Percentiles rank a stretch among this genome's conserved stretches.
These are phyloP conservation scores for Ehretia macrophylla DNA, from an alignment of 257 asterid species.

Conservation along the genomic window DNA sequence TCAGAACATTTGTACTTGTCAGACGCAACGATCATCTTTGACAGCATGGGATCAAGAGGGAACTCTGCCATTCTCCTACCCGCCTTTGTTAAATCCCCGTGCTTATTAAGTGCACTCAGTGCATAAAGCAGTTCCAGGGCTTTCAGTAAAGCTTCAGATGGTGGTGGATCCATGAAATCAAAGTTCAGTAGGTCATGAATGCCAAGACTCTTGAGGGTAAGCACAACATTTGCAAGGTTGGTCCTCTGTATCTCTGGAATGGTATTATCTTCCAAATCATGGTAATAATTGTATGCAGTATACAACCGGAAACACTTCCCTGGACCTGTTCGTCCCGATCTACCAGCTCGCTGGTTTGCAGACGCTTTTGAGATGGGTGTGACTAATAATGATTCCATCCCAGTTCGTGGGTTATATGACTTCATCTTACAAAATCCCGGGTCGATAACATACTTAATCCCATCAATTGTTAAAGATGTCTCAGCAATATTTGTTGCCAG, in stretches of 20 bases:
- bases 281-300: slow-evolving; percentile 62
- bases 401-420: slow-evolving; percentile 86
- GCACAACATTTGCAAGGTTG: slow-evolving; percentile 85
- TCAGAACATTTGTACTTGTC: slow-evolving; percentile 80
- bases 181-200: slow-evolving; percentile 79
- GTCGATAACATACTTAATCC: slow-evolving; percentile 91
- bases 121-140: slow-evolving; percentile 90
- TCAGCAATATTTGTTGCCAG: slow-evolving; percentile 53
- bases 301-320: slow-evolving; percentile 88
- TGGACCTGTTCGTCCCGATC: slow-evolving; percentile 97
- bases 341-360: slow-evolving; percentile 93
- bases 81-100: slow-evolving; percentile 73
- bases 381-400: slow-evolving; percentile 79
- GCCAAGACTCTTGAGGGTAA: slow-evolving; percentile 90
- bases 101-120: slow-evolving; percentile 84
- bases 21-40: slow-evolving; percentile 93
- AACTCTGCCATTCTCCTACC: slow-evolving; percentile 98
- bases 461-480: slow-evolving; percentile 92
- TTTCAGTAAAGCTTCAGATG: slow-evolving; percentile 86
- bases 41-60: slow-evolving; percentile 92
- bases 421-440: slow-evolving; percentile 95
- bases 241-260: slow-evolving; percentile 95
- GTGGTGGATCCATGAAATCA: slow-evolving; percentile 98
- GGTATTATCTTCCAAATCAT: slow-evolving; percentile 87
- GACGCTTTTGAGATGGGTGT: slow-evolving; percentile 95